Evolutionary conservation across 2,329 filamentous ascomycete species (phyloP).

Genomic region (Capronia epimyces): DNA sequence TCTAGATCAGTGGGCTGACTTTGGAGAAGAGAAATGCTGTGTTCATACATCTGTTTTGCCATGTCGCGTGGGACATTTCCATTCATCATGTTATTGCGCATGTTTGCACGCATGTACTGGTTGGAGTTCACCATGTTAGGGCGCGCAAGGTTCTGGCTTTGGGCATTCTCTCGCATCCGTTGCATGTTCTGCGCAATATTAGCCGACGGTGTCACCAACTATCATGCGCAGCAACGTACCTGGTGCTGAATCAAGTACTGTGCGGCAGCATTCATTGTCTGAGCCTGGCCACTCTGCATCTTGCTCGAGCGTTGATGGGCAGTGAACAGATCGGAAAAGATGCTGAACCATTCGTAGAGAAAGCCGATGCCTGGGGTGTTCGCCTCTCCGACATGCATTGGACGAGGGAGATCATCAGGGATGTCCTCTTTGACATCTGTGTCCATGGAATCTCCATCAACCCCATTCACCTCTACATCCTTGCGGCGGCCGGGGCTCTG

Average conservation of each 20-base stretch:
- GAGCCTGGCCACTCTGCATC: slow-evolving; percentile 43
- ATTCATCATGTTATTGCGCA: slow-evolving; percentile 26
- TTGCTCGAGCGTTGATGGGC: slow-evolving; percentile 69
- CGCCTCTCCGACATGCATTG: slow-evolving; percentile 51
- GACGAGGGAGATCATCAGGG: slow-evolving; percentile 69
- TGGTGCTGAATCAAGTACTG: slow-evolving; percentile 79
- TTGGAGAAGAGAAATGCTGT: too few species aligned
- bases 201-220: slow-evolving; percentile 14
- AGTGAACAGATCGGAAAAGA: slow-evolving; percentile 94
- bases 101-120: slow-evolving; percentile 54
- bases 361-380: slow-evolving; percentile 62
- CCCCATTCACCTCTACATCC: slow-evolving; percentile 66
- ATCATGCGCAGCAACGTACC: slow-evolving; percentile 49
- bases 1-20: slow-evolving; percentile 1
- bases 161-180: slow-evolving; percentile 65
- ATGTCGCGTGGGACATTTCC: slow-evolving; percentile 22
- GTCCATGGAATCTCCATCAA: slow-evolving; percentile 71
- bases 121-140: slow-evolving; percentile 53
- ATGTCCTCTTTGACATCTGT: slow-evolving; percentile 76
- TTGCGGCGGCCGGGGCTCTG: slow-evolving; percentile 64
- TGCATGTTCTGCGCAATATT: slow-evolving; percentile 15
- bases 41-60: slow-evolving; percentile 24
- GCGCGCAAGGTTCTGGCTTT: slow-evolving; percentile 66
- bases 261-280: slow-evolving; percentile 43
- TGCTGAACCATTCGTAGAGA: slow-evolving; percentile 93